Conservation (phyloP, 768 basidiomycete species). For the Harrya chromipes region DNA sequence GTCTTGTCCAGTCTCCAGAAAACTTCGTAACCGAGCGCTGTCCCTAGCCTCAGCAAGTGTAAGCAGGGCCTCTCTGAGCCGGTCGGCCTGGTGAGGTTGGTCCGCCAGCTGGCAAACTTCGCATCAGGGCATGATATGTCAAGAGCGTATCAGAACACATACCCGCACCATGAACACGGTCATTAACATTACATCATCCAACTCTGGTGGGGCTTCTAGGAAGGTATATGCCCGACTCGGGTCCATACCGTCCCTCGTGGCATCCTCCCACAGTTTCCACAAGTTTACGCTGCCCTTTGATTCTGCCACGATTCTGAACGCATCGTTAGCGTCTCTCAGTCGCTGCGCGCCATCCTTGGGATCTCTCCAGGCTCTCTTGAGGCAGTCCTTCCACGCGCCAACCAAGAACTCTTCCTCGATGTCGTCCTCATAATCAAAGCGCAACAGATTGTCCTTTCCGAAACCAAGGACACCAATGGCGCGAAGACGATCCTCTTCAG, state of each 20-base stretch:
- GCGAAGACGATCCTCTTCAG: constrained; percentile 47
- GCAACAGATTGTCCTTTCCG: constrained; percentile 53
- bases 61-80: constrained; percentile 67
- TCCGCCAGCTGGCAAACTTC: constrained; percentile 58
- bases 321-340: constrained; percentile 59
- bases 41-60: constrained; percentile 75
- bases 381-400: constrained; percentile 62
- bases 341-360: constrained; percentile 41
- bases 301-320: constrained; percentile 68
- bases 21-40: constrained; percentile 66
- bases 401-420: constrained; percentile 68
- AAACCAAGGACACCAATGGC: constrained; percentile 62
- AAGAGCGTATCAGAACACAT: constrained; percentile 19
- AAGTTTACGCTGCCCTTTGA: constrained; percentile 50
- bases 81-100: constrained; percentile 60
- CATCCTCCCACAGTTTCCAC: constrained; percentile 49
- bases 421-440: constrained; percentile 68
- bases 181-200: constrained; percentile 75
- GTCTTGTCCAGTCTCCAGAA: constrained; percentile 63
- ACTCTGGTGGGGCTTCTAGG: constrained; percentile 65
- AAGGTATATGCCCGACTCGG: constrained; percentile 69
- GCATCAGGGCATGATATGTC: constrained; percentile 7
- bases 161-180: constrained; percentile 73
- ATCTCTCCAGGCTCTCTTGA: constrained; percentile 55
- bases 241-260: constrained; percentile 58